Base-by-base conservation (phyloP, 495 filamentous ascomycete genomes). In the Penicillium pancosmium region DNA sequence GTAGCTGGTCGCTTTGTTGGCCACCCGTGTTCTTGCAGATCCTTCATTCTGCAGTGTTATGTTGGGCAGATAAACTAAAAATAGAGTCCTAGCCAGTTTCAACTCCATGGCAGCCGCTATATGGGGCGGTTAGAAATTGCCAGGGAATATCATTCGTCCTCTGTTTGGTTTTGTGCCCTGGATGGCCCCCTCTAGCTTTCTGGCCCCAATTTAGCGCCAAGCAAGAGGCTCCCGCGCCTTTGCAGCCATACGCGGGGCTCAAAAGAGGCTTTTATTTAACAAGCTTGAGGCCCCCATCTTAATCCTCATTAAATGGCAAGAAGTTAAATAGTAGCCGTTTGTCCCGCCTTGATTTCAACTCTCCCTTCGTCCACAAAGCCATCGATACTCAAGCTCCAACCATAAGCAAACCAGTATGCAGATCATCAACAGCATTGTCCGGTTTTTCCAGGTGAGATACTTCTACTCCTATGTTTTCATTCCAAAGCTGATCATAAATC, bases 121-220 rank as follows among this genome's bases (percentile, higher is more conserved):
- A 31, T 31, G 27, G 27, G 27, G 10, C 36, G 36, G 15, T 5
- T 40, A 1, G 3, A 15, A 40, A 9, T 40, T 40, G 36, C 36
- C 1, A 31, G 27, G 6, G 27, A 8, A 31, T 31, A 31, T 31
- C 27, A 31, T 31, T 31, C 5, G 27, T 31, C 27, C 6, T 9
- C 27, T 31, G 8, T 1, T 31, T 31, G 27, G 4, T 7, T 27
- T 7, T 31, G 27, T 31, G 27, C 8, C 27, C 27, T 31, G 27
- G 5, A 6, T 31, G 27, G 27, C 4, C 27, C 27, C 1, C 27
- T 31, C 27, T 1, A 31, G 18, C 43, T 4, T n/a, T 46, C 23
- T 46, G 43, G 43, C 43, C 43, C 43, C 43, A 46, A 19, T n/a
- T 46, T 46, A 46, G 43, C 43, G 43, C 18, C 43, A 19, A 46